A percentile compares a stretch with the other conserved stretches of the same genome.
Conservation (phyloP, 768 basidiomycete species). For the Rhodotorula toruloides region DNA sequence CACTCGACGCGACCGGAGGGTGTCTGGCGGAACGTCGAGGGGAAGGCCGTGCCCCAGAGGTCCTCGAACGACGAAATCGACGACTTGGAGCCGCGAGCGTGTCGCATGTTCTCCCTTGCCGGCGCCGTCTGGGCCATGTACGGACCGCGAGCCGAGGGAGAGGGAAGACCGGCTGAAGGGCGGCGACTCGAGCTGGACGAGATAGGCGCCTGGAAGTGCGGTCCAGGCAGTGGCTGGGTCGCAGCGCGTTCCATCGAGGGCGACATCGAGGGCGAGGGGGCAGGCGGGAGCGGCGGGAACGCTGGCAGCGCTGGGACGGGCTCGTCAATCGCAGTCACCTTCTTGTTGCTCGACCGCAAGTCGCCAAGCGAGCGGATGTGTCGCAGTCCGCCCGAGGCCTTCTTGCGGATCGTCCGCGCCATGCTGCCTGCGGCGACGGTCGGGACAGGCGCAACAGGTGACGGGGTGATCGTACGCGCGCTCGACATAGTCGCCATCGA, state of each 20-base stretch:
- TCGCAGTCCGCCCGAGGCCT: conserved; percentile 16
- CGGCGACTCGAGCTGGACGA: not conserved
- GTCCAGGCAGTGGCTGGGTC: conserved; percentile 8
- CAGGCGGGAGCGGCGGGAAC: not conserved
- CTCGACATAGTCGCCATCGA: conserved; percentile 5
- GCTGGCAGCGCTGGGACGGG: conserved; percentile 14
- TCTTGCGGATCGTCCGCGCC: conserved; percentile 8
- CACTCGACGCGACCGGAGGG: conserved; percentile 25
- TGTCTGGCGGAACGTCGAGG: conserved; percentile 18
- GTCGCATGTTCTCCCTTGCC: not conserved
- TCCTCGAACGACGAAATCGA: conserved; percentile 25
- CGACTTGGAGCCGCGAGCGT: conserved; percentile 13
- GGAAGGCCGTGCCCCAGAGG: conserved; percentile 26
- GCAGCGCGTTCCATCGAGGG: conserved; percentile 6
- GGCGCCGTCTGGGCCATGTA: not conserved
- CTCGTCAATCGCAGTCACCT: not conserved
- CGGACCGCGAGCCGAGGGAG: not conserved
- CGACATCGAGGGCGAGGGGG: too few species aligned
- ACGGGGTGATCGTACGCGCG: conserved; percentile 13
- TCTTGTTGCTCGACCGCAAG: conserved; percentile 12
- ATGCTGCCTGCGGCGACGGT: not conserved
- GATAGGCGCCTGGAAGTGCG: not conserved
- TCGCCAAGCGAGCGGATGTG: conserved; percentile 33
- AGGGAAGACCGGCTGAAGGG: not conserved
- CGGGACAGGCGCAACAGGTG: not conserved